Conservation (phyloP, 352 stramenopile species). For the Peronospora destructor region DNA sequence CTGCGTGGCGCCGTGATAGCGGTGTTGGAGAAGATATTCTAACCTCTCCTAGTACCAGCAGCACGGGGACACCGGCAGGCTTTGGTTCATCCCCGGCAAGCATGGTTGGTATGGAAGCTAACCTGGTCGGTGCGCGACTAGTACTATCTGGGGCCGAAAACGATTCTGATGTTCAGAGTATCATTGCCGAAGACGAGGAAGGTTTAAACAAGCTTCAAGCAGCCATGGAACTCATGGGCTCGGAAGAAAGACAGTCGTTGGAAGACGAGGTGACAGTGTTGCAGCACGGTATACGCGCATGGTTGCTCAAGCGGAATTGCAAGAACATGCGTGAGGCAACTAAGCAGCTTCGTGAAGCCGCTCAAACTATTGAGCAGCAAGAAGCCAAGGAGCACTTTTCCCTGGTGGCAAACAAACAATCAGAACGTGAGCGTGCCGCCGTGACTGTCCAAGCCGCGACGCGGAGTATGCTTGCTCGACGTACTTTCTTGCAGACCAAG, state of each 20-base stretch:
- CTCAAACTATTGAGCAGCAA: slow-evolving; percentile 51
- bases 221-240: slow-evolving; percentile 82
- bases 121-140: slow-evolving; percentile 19
- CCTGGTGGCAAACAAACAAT: slow-evolving; percentile 22
- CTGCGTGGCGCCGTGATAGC: slow-evolving; percentile 41
- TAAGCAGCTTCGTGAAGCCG: slow-evolving; percentile 69
- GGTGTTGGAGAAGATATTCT: slow-evolving; percentile 49
- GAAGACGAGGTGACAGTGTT: slow-evolving; percentile 85
- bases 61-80: slow-evolving; percentile 21
- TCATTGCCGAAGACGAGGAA: slow-evolving; percentile 77
- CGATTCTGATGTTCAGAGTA: slow-evolving; percentile 75
- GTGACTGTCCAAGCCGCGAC: slow-evolving; percentile 84
- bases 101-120: slow-evolving; percentile 25
- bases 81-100: slow-evolving; percentile 22
- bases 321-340: slow-evolving; percentile 85
- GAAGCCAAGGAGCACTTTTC: slow-evolving; percentile 17
- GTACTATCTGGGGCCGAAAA: slow-evolving; percentile 37
- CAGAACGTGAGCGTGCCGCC: slow-evolving; percentile 60
- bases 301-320: slow-evolving; percentile 85
- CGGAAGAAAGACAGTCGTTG: slow-evolving; percentile 74
- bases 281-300: slow-evolving; percentile 81
- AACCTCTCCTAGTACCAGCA: slow-evolving; percentile 20
- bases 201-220: slow-evolving; percentile 66
- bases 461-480: slow-evolving; percentile 72
- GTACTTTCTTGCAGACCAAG: slow-evolving; percentile 78